These are phyloP conservation scores for Funneliformis caledonium DNA, from an alignment of 371 early-diverging fungal genomes.

Conservation along the genomic window DNA sequence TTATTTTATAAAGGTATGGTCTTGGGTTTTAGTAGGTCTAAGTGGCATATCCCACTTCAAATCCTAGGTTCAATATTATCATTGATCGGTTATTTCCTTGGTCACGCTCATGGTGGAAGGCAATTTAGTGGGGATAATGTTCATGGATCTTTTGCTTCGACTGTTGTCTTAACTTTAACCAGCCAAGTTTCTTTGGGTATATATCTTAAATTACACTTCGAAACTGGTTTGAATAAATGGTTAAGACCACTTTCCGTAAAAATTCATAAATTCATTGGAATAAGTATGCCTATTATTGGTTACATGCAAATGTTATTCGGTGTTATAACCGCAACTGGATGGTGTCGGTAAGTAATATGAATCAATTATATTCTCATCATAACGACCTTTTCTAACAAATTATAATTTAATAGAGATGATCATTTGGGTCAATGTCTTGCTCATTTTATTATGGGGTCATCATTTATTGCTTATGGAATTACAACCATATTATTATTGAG, in stretches of 20 bases:
- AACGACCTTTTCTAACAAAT: not conserved
- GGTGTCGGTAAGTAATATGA: conserved; percentile 53
- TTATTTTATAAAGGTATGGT: conserved; percentile 60
- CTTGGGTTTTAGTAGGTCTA: conserved; percentile 59
- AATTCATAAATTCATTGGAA: conserved; percentile 61
- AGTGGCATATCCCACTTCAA: conserved; percentile 71
- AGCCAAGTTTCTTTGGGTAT: conserved; percentile 57
- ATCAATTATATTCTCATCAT: not conserved
- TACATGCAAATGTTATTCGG: conserved; percentile 69
- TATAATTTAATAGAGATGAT: conserved; percentile 43
- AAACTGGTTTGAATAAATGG: conserved; percentile 58
- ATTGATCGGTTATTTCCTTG: conserved; percentile 61
- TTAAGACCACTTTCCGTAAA: conserved; percentile 55
- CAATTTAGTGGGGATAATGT: conserved; percentile 65
- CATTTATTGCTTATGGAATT: conserved; percentile 71
- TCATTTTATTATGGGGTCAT: conserved; percentile 75
- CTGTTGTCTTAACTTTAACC: conserved; percentile 60
- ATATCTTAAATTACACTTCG: conserved; percentile 65
- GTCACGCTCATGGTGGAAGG: conserved; percentile 65
- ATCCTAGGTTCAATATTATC: conserved; percentile 55
- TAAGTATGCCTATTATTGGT: conserved; percentile 57
- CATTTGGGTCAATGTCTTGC: conserved; percentile 68
- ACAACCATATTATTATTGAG: conserved; percentile 58
- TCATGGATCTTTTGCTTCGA: conserved; percentile 65
- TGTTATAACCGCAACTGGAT: conserved; percentile 66